phyloP scores from a whole-genome alignment of 176 grass and related monocot genomes.

The Puccinellia tenuiflora region DNA sequence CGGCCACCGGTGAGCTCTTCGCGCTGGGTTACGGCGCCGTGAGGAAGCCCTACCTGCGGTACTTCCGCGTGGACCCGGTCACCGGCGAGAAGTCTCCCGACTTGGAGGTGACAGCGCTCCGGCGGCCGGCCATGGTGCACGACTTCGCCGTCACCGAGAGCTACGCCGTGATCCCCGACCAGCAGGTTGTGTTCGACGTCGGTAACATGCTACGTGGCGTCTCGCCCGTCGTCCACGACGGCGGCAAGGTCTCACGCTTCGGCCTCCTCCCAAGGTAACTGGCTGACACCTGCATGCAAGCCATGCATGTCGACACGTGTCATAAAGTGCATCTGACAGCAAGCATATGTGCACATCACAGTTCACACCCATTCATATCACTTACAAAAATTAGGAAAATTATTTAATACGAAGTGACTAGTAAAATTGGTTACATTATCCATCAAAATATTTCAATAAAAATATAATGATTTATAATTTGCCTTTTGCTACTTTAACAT shows the following conservation, averaged over 20 bases:
- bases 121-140: constrained; percentile 49
- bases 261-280: constrained; percentile 31
- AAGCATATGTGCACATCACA: too few relatives aligned
- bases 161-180: constrained; percentile 46
- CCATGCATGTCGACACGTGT: background rate
- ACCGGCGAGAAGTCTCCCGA: constrained; percentile 35
- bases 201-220: constrained; percentile 38
- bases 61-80: constrained; percentile 29
- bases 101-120: constrained; percentile 37
- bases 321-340: background rate
- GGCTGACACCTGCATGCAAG: background rate
- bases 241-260: constrained; percentile 34
- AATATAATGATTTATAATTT: too few relatives aligned
- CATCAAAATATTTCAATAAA: too few relatives aligned
- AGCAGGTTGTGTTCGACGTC: constrained; percentile 50
- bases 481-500: too few relatives aligned
- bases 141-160: constrained; percentile 54
- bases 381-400: too few relatives aligned
- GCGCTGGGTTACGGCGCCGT: constrained; percentile 50
- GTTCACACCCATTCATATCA: too few relatives aligned
- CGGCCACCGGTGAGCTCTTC: constrained; percentile 37
- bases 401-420: too few relatives aligned
- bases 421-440: too few relatives aligned
- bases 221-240: constrained; percentile 41
- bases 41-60: constrained; percentile 44